A percentile compares a stretch with the other conserved stretches of the same genome.
Conservation (phyloP, 2,329 filamentous ascomycete species). For the Geosmithia putterillii region DNA sequence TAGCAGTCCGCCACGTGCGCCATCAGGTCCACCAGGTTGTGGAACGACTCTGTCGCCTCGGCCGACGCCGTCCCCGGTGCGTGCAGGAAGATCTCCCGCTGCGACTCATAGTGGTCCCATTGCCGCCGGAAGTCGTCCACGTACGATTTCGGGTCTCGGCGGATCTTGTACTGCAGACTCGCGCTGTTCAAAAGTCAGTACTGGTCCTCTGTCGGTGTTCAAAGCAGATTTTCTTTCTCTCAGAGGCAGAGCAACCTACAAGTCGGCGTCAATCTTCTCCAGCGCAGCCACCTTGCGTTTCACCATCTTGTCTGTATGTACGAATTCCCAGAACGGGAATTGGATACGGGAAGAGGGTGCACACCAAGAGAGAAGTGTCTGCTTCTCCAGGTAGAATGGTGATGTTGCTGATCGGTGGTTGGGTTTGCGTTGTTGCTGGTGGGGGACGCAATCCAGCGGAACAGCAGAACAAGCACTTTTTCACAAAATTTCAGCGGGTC, state of each 20-base stretch:
- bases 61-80: conserved; percentile 68
- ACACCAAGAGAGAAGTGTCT: neutral
- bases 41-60: conserved; percentile 70
- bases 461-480: neutral
- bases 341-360: too few species aligned
- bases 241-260: too few species aligned
- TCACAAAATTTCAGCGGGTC: neutral
- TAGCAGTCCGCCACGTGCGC: conserved; percentile 92
- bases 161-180: conserved; percentile 84
- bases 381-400: neutral
- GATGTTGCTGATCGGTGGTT: neutral
- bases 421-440: too few species aligned
- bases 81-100: conserved; percentile 81
- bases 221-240: too few species aligned
- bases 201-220: too few species aligned
- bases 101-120: conserved; percentile 83
- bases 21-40: conserved; percentile 86
- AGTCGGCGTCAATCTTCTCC: conserved; percentile 88
- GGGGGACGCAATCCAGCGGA: too few species aligned
- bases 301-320: conserved; percentile 48
- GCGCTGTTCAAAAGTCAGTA: conserved; percentile 36
- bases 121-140: conserved; percentile 79
- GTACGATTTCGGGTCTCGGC: conserved; percentile 78
- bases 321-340: too few species aligned
- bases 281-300: conserved; percentile 86